phyloP scores from a whole-genome alignment of 2,329 filamentous ascomycete genomes.

The Paraphaeosphaeria minitans region DNA sequence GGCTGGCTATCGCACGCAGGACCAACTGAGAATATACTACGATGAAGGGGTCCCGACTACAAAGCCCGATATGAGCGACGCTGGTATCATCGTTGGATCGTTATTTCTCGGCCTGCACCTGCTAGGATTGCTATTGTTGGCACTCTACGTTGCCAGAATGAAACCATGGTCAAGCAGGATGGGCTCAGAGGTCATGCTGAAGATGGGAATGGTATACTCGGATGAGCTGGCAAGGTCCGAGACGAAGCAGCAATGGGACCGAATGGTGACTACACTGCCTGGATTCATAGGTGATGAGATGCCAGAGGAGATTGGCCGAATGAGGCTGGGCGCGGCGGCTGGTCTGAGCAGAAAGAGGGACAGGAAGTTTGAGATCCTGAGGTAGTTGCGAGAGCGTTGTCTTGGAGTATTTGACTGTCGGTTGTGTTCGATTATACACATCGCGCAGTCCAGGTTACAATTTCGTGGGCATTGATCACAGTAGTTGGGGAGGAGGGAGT shows the following conservation, averaged over 20 bases:
- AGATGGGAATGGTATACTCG: constrained; percentile 12
- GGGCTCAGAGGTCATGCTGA: constrained; percentile 18
- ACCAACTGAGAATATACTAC: not conserved
- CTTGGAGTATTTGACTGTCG: not conserved
- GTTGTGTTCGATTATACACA: not conserved
- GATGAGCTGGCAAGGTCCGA: constrained; percentile 7
- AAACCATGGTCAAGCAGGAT: constrained; percentile 10
- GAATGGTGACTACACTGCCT: constrained; percentile 3
- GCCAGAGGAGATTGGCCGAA: constrained; percentile 7
- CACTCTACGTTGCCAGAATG: constrained; percentile 2
- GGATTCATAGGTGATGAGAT: constrained; percentile 19
- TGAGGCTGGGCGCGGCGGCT: constrained; percentile 11
- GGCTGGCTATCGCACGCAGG: not conserved
- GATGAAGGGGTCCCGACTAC: constrained; percentile 9
- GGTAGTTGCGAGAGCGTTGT: not conserved
- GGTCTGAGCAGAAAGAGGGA: not conserved
- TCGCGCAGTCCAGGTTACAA: not conserved
- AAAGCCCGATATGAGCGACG: constrained; percentile 12
- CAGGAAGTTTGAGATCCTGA: constrained; percentile 11
- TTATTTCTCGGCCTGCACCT: constrained; percentile 16
- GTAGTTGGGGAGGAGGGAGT: too few relatives aligned
- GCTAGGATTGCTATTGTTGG: constrained; percentile 12
- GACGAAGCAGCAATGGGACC: constrained; percentile 2
- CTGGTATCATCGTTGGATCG: constrained; percentile 11
- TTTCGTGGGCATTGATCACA: too few relatives aligned